Evolutionary conservation across 75 land plant genomes (phyloP).

Genomic region (Pinus taeda): DNA sequence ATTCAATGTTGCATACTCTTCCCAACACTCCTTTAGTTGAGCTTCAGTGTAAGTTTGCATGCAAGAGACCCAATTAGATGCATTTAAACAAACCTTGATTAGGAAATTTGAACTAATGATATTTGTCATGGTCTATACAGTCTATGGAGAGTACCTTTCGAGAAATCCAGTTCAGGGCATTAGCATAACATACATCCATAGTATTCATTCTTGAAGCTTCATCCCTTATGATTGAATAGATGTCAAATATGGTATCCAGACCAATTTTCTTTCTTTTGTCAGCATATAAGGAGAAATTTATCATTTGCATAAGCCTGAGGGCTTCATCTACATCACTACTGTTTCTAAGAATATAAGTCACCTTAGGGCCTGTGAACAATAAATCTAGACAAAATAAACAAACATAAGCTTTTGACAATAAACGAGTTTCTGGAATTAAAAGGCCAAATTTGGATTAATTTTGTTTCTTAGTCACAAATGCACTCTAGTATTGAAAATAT

Average conservation of each 20-base stretch:
- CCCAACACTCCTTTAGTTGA: constrained; percentile 89
- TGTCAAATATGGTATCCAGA: constrained; percentile 89
- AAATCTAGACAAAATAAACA: not conserved
- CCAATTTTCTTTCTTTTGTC: constrained; percentile 89
- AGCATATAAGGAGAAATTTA: constrained; percentile 89
- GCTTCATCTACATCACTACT: constrained; percentile 99
- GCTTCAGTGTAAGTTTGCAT: constrained; percentile 90
- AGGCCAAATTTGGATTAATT: too few relatives aligned
- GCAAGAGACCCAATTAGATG: not conserved
- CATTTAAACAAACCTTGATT: not conserved
- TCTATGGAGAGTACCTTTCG: constrained; percentile 62
- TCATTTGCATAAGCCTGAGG: constrained; percentile 93
- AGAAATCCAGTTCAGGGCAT: constrained; percentile 89
- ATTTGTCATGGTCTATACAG: not conserved
- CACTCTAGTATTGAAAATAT: too few relatives aligned
- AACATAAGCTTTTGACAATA: not conserved
- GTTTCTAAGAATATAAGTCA: constrained; percentile 79
- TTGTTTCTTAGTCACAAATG: too few relatives aligned
- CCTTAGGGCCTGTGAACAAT: constrained; percentile 63
- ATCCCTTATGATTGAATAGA: constrained; percentile 90
- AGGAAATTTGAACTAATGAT: constrained; percentile 1
- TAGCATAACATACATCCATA: constrained; percentile 71
- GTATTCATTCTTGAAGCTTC: constrained; percentile 77
- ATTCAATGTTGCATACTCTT: constrained; percentile 92
- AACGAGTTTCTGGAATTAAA: too few relatives aligned